Evolutionary conservation across 495 filamentous ascomycete genomes (phyloP), one percentile per base, ranked within the genome.

Genomic region (Bombardia bombarda): DNA sequence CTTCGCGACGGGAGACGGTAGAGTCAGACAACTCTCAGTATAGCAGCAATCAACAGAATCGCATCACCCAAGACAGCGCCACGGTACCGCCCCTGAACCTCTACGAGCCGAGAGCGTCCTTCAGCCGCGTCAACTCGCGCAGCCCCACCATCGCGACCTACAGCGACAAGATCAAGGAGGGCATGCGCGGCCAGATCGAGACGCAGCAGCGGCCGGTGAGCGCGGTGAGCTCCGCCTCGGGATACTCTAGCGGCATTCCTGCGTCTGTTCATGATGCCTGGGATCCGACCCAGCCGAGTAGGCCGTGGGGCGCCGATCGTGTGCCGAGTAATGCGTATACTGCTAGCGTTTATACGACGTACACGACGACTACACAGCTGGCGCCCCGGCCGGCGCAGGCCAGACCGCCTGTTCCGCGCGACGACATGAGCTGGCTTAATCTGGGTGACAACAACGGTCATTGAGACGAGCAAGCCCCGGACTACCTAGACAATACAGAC

Each of bases 351-450:
- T 42, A 65, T 48, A 41, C 64, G 34, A 65, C 63, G 22, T 70
- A 66, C 42, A 47, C 64, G 36, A 65, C 63, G 22, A n/a, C n/a
- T n/a, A n/a, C n/a, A n/a, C 57, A 56, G n/a, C 52, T 67, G 24
- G 49, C 66, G 61, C 51, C 57, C 54, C 26, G 51, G 0, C 45
- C 51, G 1, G 14, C 55, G 49, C 62, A 62, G 25, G 2, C 18
- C 16, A 26, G 62, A 56, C 50, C 50, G 36, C 42, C 38, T 9
- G 19, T 38, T 7, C 32, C 49, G 35, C 41, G 58, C 6, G 58
- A 61, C 20, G 84, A 88, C 58, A 83, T 88, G 78, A 86, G 82
- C 63, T 88, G 84, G 84, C 62, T 88, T 30, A 87, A 87, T 56
- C 61, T 88, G 21, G 64, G 65, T 21, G 65, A 61, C 13, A 53